phyloP scores from a whole-genome alignment of 495 filamentous ascomycete species.

The Physcia stellaris region DNA sequence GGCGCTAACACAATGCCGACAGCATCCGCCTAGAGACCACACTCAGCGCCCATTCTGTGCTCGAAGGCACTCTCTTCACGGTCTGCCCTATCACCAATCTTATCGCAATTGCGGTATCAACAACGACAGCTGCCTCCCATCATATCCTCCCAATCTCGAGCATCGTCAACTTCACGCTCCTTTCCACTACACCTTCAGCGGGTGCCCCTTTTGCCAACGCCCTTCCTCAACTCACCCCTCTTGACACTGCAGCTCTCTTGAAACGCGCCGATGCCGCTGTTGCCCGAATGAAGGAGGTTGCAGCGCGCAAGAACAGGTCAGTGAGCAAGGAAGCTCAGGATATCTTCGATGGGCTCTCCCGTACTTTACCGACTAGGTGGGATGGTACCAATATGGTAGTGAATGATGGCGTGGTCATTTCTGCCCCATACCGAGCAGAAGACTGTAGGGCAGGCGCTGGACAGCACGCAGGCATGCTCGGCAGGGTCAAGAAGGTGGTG shows the following conservation, averaged over 20 bases:
- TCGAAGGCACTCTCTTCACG: slow-evolving; percentile 56
- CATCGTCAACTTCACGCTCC: slow-evolving; percentile 43
- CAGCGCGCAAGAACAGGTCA: slow-evolving; percentile 42
- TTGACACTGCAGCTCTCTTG: slow-evolving; percentile 40
- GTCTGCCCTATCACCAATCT: slow-evolving; percentile 52
- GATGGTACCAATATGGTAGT: slow-evolving; percentile 48
- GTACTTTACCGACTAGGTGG: slow-evolving; percentile 54
- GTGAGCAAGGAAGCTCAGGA: slow-evolving; percentile 56
- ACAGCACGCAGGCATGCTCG: slow-evolving; percentile 36
- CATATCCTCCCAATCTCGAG: slow-evolving; percentile 50
- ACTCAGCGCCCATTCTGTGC: slow-evolving; percentile 30
- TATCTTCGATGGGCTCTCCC: slow-evolving; percentile 50
- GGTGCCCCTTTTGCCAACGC: slow-evolving; percentile 28
- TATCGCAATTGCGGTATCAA: slow-evolving; percentile 41
- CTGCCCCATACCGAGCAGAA: slow-evolving; percentile 44
- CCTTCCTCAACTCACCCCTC: slow-evolving; percentile 26
- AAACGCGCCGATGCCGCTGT: slow-evolving; percentile 40
- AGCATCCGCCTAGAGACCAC: slow-evolving; percentile 51
- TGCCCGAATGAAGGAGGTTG: slow-evolving; percentile 37
- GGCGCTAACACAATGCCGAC: slow-evolving; percentile 4
- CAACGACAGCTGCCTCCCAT: slow-evolving; percentile 26
- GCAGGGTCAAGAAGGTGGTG: slow-evolving; percentile 52
- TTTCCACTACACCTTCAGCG: slow-evolving; percentile 25
- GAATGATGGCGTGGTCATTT: slow-evolving; percentile 48
- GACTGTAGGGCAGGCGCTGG: slow-evolving; percentile 38